phyloP scores from a whole-genome alignment of 2,329 filamentous ascomycete species.

The Ophiostoma piceae region DNA sequence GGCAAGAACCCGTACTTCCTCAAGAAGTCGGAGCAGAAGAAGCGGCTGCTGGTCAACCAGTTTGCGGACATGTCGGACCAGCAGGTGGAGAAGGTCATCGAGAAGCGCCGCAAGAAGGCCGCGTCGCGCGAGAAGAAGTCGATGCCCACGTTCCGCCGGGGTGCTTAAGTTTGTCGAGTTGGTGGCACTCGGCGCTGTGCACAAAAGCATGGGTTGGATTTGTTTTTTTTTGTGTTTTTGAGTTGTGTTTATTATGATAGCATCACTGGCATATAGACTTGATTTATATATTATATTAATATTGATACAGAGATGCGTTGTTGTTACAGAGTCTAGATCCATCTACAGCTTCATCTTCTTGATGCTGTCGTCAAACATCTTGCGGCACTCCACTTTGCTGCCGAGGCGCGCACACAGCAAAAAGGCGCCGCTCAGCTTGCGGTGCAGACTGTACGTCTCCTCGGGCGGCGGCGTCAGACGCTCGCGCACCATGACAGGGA shows the following conservation, averaged over 20 bases:
- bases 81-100: conserved; percentile 78
- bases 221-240: not conserved
- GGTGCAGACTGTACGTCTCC: conserved; percentile 92
- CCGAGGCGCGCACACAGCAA: conserved; percentile 81
- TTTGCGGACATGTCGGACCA: conserved; percentile 79
- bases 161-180: conserved; percentile 31
- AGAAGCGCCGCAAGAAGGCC: conserved; percentile 84
- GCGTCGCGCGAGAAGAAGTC: conserved; percentile 78
- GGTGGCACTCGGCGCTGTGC: not conserved
- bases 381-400: conserved; percentile 73
- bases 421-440: conserved; percentile 93
- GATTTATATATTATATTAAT: not conserved
- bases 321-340: not conserved
- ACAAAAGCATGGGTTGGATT: conserved; percentile 24
- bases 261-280: not conserved
- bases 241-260: conserved; percentile 4
- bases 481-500: conserved; percentile 90
- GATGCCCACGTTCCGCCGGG: conserved; percentile 48
- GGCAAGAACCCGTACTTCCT: conserved; percentile 92
- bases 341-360: conserved; percentile 33
- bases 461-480: conserved; percentile 85
- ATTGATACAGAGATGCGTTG: conserved; percentile 15
- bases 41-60: conserved; percentile 70
- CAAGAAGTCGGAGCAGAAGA: conserved; percentile 89
- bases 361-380: conserved; percentile 65